A percentile compares a stretch with the other conserved stretches of the same genome.
phyloP scores from a whole-genome alignment of 192 early-diverging fungal genomes.

The Coemansia nantahalensis region DNA sequence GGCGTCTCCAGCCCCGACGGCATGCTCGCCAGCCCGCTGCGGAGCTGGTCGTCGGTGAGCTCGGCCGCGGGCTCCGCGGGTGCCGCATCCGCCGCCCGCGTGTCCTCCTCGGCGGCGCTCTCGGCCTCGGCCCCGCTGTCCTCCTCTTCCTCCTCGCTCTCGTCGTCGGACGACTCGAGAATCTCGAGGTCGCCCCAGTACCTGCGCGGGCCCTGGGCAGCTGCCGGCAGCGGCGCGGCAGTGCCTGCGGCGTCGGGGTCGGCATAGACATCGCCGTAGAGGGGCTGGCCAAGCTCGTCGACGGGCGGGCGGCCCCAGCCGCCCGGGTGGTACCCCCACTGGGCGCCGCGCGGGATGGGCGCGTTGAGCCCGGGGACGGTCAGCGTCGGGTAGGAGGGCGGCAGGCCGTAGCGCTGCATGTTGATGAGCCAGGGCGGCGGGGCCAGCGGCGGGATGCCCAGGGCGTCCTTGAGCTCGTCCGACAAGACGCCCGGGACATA shows the following conservation, averaged over 20 bases:
- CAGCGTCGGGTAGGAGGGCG: conserved; percentile 89
- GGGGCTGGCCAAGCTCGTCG: conserved; percentile 82
- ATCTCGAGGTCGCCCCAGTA: conserved; percentile 91
- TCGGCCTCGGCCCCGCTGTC: conserved; percentile 55
- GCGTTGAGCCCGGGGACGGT: conserved; percentile 93
- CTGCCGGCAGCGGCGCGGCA: neutral
- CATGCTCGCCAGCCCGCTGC: conserved; percentile 56
- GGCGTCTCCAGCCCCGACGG: conserved; percentile 78
- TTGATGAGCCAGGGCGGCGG: conserved; percentile 97
- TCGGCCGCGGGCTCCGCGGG: conserved; percentile 9
- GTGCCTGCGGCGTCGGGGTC: conserved; percentile 29
- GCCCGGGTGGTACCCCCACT: conserved; percentile 98
- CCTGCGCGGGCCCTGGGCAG: conserved; percentile 39
- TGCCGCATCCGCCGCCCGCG: too few species aligned
- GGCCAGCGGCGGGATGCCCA: conserved; percentile 88
- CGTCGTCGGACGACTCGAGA: conserved; percentile 60
- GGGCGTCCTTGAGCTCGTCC: conserved; percentile 80
- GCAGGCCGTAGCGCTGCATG: conserved; percentile 97
- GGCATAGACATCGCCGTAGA: conserved; percentile 97
- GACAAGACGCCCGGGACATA: conserved; percentile 85
- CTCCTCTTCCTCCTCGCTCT: conserved; percentile 71
- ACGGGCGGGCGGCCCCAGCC: conserved; percentile 88
- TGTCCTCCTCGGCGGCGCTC: conserved; percentile 9
- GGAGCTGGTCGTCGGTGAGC: conserved; percentile 60
- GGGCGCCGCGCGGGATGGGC: conserved; percentile 94